These are phyloP conservation scores for Penicillium aurantiogriseum DNA, from an alignment of 2,329 filamentous ascomycete species.

Conservation along the genomic window DNA sequence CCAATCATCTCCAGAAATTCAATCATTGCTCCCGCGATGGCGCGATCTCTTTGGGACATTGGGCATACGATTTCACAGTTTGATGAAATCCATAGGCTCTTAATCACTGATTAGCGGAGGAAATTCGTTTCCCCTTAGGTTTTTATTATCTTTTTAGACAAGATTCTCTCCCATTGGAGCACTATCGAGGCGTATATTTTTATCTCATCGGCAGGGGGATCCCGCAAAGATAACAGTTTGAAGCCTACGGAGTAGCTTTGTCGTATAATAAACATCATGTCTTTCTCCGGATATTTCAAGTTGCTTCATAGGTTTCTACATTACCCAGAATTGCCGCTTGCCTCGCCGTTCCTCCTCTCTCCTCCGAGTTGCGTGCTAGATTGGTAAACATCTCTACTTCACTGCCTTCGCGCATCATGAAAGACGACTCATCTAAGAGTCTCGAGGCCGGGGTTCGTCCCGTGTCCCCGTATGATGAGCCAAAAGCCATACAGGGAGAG, in stretches of 20 bases:
- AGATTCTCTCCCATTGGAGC: background rate
- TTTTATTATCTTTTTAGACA: background rate
- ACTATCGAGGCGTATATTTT: background rate
- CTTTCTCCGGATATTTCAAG: background rate
- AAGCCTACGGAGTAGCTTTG: background rate
- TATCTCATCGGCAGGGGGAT: background rate
- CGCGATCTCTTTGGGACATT: background rate
- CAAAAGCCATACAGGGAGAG: constrained; percentile 10
- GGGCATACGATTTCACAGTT: background rate
- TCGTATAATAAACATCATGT: background rate
- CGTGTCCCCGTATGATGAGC: constrained; percentile 5
- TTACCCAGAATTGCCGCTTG: background rate
- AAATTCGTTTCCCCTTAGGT: background rate
- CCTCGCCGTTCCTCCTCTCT: background rate
- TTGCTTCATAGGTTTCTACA: background rate
- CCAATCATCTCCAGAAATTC: background rate
- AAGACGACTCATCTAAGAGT: constrained; percentile 2
- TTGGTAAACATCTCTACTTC: background rate
- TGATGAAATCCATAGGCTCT: background rate
- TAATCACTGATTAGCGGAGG: background rate
- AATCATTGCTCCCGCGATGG: background rate
- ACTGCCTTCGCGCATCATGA: constrained; percentile 1
- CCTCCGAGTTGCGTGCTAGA: too few relatives aligned
- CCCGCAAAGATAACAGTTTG: background rate
- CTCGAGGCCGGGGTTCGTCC: constrained; percentile 4